Base-by-base conservation (phyloP, 177 flowering plant species). In the Telopea speciosissima region DNA sequence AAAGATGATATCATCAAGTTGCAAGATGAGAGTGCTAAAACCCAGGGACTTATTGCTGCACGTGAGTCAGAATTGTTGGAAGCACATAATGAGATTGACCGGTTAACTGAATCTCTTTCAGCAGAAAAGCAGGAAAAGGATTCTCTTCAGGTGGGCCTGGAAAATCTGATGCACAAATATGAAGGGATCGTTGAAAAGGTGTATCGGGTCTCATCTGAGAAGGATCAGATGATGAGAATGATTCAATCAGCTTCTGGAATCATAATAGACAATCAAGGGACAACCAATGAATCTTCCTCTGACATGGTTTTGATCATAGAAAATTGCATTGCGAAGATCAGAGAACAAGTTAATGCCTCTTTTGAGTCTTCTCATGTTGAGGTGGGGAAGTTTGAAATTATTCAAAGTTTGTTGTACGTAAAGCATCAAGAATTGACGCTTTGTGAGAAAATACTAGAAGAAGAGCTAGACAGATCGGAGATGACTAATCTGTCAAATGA, bases 231-330 rank as follows among this genome's bases (percentile, higher is more conserved):
- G 21, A 71, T 85, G 36, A 84, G 64, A 70, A 75, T 78, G 78
- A 73, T 93, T 72, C 73, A 81, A 3, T 88, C 84, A 54, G 83
- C 83, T 59, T 87, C 90, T 68, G 95, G 90, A 71, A 72, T 72
- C 45, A 49, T 61, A 67, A 22, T 60, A 58, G 82, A 79, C 60
- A 59, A 73, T 69, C 72, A 74, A 58, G 85, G 69, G 68, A 80
- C 33, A 61, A 31, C 63, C 42, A 14, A 69, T 76, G 63, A 76
- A 59, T 24, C 74, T 66, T 73, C 76, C 7, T 65, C 71, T 70
- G 82, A 79, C 68, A 17, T 70, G 63, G 22, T 66, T 19, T 19
- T 45, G 45, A 80, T 89, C 24, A 28, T 90, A 68, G 86, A 86
- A 11, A 79, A 78, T 76, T 88, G 88, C 79, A 70, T 93, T 62